Percentiles rank a stretch among this genome's conserved stretches.
Evolutionary conservation across 805 yeast species (phyloP).

Genomic region (Yamadazyma scolyti): DNA sequence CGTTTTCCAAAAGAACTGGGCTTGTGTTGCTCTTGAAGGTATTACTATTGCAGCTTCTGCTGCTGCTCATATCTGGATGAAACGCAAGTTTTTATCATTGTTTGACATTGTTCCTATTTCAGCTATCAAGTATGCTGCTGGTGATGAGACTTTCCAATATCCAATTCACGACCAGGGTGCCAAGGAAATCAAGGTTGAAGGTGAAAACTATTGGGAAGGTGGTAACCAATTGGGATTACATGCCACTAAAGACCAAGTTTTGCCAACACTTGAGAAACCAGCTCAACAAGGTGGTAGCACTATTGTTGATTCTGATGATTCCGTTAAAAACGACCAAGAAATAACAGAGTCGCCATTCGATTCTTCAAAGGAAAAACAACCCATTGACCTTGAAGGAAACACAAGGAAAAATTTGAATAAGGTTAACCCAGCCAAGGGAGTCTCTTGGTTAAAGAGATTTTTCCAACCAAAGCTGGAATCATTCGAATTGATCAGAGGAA

Average conservation of each 20-base stretch:
- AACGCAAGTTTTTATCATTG: slow-evolving; percentile 57
- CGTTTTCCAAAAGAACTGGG: slow-evolving; percentile 78
- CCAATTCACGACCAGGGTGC: slow-evolving; percentile 65
- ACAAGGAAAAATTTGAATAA: slow-evolving; percentile 1
- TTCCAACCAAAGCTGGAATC: slow-evolving; percentile 46
- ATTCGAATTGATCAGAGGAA: slow-evolving; percentile 41
- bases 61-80: slow-evolving; percentile 54
- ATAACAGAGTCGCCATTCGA: slow-evolving; percentile 12
- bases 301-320: slow-evolving; percentile 5
- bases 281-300: slow-evolving; percentile 1
- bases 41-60: slow-evolving; percentile 58
- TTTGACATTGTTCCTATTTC: slow-evolving; percentile 69
- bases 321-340: slow-evolving; percentile 10
- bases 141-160: slow-evolving; percentile 43
- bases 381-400: slow-evolving; percentile 5
- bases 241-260: slow-evolving; percentile 16
- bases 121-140: slow-evolving; percentile 48
- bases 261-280: slow-evolving; percentile 6
- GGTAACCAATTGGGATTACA: slow-evolving; percentile 37
- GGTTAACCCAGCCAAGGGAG: slow-evolving; percentile 17
- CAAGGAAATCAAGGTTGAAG: slow-evolving; percentile 51
- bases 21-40: slow-evolving; percentile 66
- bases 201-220: slow-evolving; percentile 46
- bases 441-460: slow-evolving; percentile 34
- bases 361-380: slow-evolving; percentile 1